These are phyloP conservation scores for Botrytis porri DNA, from an alignment of 2,329 filamentous ascomycete genomes.

Conservation along the genomic window DNA sequence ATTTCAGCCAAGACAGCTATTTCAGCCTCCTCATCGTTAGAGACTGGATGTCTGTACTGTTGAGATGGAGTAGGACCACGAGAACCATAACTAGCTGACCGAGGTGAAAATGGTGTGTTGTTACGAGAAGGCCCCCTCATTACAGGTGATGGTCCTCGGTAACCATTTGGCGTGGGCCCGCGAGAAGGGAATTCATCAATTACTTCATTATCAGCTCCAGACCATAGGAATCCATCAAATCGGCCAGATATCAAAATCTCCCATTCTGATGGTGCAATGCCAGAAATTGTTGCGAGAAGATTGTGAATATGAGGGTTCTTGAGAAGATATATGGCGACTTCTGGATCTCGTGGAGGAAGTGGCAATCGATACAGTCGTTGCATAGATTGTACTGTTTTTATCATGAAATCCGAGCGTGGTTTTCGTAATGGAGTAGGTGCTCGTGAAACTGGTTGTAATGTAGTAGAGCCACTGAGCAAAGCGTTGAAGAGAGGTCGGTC, in stretches of 20 bases:
- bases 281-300: constrained; percentile 79
- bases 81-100: constrained; percentile 41
- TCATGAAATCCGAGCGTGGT: constrained; percentile 68
- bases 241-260: constrained; percentile 90
- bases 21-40: constrained; percentile 90
- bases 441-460: constrained; percentile 52
- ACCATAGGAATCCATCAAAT: constrained; percentile 95
- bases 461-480: constrained; percentile 61
- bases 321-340: constrained; percentile 81
- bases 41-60: constrained; percentile 59
- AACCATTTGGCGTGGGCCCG: constrained; percentile 53
- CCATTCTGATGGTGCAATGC: constrained; percentile 92
- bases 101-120: constrained; percentile 36
- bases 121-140: constrained; percentile 33
- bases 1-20: constrained; percentile 87
- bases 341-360: constrained; percentile 74
- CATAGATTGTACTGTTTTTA: constrained; percentile 72
- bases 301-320: constrained; percentile 80
- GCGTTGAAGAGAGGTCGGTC: constrained; percentile 81
- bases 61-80: constrained; percentile 58
- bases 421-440: constrained; percentile 68
- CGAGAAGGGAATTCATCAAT: constrained; percentile 46
- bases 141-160: constrained; percentile 35
- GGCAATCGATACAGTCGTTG: constrained; percentile 80
- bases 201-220: constrained; percentile 69